A percentile compares a stretch with the other conserved stretches of the same genome.
phyloP scores from a whole-genome alignment of 2,329 filamentous ascomycete species.

The Dothidotthia symphoricarpi region DNA sequence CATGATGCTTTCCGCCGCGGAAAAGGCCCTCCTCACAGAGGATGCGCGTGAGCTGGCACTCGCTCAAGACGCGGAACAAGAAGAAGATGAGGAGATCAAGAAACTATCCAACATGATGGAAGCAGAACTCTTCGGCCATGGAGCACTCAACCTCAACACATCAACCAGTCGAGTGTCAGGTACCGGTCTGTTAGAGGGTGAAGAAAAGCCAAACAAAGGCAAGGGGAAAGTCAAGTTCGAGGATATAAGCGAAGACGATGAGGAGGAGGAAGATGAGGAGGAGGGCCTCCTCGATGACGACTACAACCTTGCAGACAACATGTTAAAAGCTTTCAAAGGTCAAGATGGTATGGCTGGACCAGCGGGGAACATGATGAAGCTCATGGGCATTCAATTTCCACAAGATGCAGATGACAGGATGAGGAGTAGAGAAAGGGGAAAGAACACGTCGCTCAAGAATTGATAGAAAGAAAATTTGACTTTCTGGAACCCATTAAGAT shows the following conservation, averaged over 20 bases:
- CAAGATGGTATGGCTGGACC: constrained; percentile 85
- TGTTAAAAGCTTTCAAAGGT: constrained; percentile 88
- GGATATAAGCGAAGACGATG: constrained; percentile 8
- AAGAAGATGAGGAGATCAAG: constrained; percentile 58
- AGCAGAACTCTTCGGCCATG: constrained; percentile 66
- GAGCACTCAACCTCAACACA: constrained; percentile 56
- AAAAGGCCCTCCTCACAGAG: constrained; percentile 34
- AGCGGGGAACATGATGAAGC: constrained; percentile 78
- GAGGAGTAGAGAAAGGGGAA: constrained; percentile 1
- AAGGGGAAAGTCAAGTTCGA: constrained; percentile 30
- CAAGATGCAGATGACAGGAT: constrained; percentile 66
- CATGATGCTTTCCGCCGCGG: constrained; percentile 65
- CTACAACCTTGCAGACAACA: constrained; percentile 83
- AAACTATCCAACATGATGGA: constrained; percentile 69
- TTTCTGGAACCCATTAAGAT: too few relatives aligned
- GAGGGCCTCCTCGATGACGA: constrained; percentile 67
- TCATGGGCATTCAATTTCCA: constrained; percentile 81
- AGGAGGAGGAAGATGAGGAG: constrained; percentile 50
- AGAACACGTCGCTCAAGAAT: too few relatives aligned
- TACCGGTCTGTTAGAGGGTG: constrained; percentile 4
- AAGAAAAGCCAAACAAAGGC: constrained; percentile 11
- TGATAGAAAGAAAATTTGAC: too few relatives aligned
- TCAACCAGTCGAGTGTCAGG: constrained; percentile 13
- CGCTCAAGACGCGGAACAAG: constrained; percentile 44
- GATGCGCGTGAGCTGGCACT: constrained; percentile 37